A percentile compares a stretch with the other conserved stretches of the same genome.
These are phyloP conservation scores for Fremontodendron californicum DNA, from an alignment of 345 rosid species.

Conservation along the genomic window DNA sequence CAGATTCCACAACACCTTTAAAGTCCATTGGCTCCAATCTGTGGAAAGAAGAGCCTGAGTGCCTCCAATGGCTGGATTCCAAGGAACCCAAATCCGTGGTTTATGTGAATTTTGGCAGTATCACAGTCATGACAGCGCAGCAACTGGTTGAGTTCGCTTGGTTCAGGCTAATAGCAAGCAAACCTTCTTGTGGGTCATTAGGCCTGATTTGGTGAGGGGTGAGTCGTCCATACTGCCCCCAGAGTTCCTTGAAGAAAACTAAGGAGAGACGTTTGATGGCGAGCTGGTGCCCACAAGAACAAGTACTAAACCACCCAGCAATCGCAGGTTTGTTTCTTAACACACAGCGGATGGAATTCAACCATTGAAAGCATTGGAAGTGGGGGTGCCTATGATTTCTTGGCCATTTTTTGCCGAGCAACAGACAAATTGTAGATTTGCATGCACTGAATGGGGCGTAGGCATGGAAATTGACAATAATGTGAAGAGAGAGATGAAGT, in stretches of 20 bases:
- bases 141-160: conserved; percentile 27
- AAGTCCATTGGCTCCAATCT: conserved; percentile 13
- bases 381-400: neutral
- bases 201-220: conserved; percentile 20
- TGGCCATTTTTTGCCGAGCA: neutral
- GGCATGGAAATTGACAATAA: neutral
- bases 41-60: conserved; percentile 25
- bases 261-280: conserved; percentile 18
- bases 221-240: conserved; percentile 5
- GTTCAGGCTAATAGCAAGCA: conserved; percentile 23
- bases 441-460: neutral
- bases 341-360: conserved; percentile 23
- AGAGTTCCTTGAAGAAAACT: conserved; percentile 13
- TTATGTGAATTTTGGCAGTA: conserved; percentile 22
- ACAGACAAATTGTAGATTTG: neutral
- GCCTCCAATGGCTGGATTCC: conserved; percentile 23
- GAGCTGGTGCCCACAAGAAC: conserved; percentile 27
- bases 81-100: neutral
- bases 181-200: conserved; percentile 23
- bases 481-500: neutral
- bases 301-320: conserved; percentile 23
- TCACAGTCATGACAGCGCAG: conserved; percentile 6
- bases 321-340: conserved; percentile 24
- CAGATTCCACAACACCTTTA: neutral
- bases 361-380: neutral